Conservation (phyloP, 2,329 filamentous ascomycete species). For the Chaetomiaceae sp. region DNA sequence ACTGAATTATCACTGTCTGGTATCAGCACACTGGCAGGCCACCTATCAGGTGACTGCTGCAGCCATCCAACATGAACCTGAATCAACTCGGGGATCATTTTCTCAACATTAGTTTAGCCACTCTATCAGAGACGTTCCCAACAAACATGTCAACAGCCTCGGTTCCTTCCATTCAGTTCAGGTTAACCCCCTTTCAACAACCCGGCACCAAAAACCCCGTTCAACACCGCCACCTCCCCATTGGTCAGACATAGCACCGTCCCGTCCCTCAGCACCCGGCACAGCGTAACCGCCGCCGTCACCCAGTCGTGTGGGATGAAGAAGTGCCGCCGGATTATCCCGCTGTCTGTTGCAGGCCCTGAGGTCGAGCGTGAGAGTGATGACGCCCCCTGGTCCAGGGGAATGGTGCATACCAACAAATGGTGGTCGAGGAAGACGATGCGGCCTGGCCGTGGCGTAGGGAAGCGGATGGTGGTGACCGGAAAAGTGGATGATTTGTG, state of each 20-base stretch:
- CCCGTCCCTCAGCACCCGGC: conserved; percentile 14
- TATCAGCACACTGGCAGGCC: too few species aligned
- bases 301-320: conserved; percentile 28
- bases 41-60: too few species aligned
- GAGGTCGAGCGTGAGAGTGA: background rate
- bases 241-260: background rate
- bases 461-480: too few species aligned
- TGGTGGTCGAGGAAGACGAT: conserved; percentile 24
- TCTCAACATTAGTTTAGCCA: too few species aligned
- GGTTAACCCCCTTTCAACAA: too few species aligned
- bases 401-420: conserved; percentile 23
- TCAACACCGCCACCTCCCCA: conserved; percentile 1
- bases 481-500: too few species aligned
- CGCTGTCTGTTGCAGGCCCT: background rate
- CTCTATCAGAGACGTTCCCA: too few species aligned
- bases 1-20: too few species aligned
- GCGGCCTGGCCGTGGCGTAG: conserved; percentile 13
- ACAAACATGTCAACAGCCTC: too few species aligned
- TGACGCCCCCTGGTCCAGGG: background rate
- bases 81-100: too few species aligned
- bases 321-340: conserved; percentile 23
- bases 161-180: too few species aligned
- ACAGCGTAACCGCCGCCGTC: conserved; percentile 16
- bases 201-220: background rate
- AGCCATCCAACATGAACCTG: too few species aligned